Base-by-base conservation (phyloP, 2,329 filamentous ascomycete genomes). In the Cordyceps tenuipes region DNA sequence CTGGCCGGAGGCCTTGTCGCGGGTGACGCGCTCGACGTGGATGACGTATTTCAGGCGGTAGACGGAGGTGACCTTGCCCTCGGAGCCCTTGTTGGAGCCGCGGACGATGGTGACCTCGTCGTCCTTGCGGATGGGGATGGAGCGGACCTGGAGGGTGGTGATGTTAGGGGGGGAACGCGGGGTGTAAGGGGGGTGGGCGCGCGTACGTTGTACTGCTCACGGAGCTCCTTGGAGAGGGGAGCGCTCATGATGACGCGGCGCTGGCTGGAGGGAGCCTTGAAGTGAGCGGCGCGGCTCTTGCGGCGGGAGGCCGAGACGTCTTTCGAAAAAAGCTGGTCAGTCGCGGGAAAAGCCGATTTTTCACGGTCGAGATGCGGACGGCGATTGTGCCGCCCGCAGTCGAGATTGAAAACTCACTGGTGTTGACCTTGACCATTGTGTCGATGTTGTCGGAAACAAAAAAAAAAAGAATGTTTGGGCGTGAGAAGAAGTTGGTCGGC, bases 201-300 rank as follows among this genome's bases (percentile, higher is more conserved):
- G 39, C 89, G 69, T 84, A 97, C 94, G 80, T 96, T 96, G 89
- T 99, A 90, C 87, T 99, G 94, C 82, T 96, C 92, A 76, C 91
- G 88, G 76, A 99, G 87, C 83, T 99, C 94, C 85, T 96, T 96
- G 83, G 84, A 89, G 70, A 97, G 85, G 72, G 90, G 89, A 70
- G 94, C 92, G 82, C 89, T 93, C 92, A 99, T 97, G 83, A 96
- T 96, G 72, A 88, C 84, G 77, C 94, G 91, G 80, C 94, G 92
- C 76, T 90, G 85, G 82, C 89, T 91, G 77, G 92, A 97, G 70
- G 92, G 91, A 69, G 94, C 94, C 77, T 84, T 82, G 87, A 96
- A 99, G 86, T 99, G 93, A 77, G 91, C 90, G 85, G 96, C 96
- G 81, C 94, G 91, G 82, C 91, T 94, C 91, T 99, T 99, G 83